These are phyloP conservation scores for Tephrocybe sp. DNA, from an alignment of 768 basidiomycete genomes.

Conservation along the genomic window DNA sequence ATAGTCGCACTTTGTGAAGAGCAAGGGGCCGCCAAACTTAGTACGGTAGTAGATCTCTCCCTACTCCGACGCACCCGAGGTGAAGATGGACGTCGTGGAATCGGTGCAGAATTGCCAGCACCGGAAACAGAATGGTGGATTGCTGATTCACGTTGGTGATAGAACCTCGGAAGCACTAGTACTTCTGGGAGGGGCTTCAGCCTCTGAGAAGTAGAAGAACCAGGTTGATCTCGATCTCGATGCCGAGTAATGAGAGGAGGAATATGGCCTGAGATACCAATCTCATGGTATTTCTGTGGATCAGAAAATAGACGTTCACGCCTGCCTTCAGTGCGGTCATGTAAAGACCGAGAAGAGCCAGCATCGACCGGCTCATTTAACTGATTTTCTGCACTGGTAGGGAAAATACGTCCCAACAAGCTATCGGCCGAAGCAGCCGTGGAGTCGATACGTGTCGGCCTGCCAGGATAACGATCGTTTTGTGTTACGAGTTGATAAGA, in stretches of 20 bases:
- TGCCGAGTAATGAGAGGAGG: background rate
- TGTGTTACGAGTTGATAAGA: background rate
- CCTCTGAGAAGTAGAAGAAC: background rate
- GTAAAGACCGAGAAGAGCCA: background rate
- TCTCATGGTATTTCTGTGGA: conserved; percentile 5
- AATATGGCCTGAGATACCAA: background rate
- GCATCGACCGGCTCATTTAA: background rate
- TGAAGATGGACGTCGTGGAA: no score
- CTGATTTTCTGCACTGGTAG: conserved; percentile 10
- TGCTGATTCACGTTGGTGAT: conserved; percentile 11
- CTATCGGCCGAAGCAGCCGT: conserved; percentile 19
- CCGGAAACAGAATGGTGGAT: background rate
- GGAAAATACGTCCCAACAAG: conserved; percentile 25
- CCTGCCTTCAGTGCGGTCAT: background rate
- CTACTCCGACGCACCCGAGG: background rate
- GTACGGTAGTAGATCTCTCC: background rate
- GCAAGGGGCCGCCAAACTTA: background rate
- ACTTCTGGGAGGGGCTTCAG: background rate
- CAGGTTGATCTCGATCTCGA: background rate
- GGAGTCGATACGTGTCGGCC: background rate
- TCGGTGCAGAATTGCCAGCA: background rate
- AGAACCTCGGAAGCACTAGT: background rate
- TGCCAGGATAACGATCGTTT: background rate
- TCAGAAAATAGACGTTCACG: background rate
- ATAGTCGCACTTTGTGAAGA: no score